Conservation (phyloP, 176 grass and related monocot genomes). For the Chloris gayana region DNA sequence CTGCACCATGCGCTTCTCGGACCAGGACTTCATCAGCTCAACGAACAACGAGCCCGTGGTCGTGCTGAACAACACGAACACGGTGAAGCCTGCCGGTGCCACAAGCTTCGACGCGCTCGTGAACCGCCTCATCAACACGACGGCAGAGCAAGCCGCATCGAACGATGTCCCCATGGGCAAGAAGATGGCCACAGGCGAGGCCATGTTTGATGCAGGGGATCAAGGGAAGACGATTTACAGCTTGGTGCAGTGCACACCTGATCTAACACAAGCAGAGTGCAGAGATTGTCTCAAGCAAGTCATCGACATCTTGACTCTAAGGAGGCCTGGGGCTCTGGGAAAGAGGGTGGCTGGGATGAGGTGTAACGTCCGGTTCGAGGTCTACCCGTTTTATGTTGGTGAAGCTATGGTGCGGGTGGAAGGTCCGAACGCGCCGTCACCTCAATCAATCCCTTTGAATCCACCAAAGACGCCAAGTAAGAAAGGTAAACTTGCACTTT, state of each 20-base stretch:
- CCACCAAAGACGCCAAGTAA: neutral
- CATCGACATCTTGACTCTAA: neutral
- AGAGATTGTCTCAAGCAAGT: neutral
- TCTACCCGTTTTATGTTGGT: conserved; percentile 38
- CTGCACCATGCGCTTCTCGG: conserved; percentile 53
- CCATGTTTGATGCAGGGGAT: neutral
- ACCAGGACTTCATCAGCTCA: conserved; percentile 30
- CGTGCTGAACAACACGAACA: conserved; percentile 15
- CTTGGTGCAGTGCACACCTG: conserved; percentile 50
- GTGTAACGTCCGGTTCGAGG: conserved; percentile 29
- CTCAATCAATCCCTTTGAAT: neutral
- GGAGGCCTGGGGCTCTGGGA: neutral
- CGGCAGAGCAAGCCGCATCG: conserved; percentile 29
- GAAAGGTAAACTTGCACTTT: no score
- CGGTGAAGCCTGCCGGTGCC: neutral
- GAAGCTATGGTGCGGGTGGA: conserved; percentile 15
- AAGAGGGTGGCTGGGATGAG: conserved; percentile 20
- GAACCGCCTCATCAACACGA: conserved; percentile 13
- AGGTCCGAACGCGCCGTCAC: neutral
- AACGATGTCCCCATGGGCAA: neutral
- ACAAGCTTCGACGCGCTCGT: conserved; percentile 30
- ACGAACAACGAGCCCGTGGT: neutral
- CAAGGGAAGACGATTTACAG: conserved; percentile 32
- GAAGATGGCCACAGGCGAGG: conserved; percentile 30
- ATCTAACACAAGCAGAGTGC: conserved; percentile 34